Base-by-base conservation (phyloP, 2,329 filamentous ascomycete species). In the Aspergillus pseudoterreus region DNA sequence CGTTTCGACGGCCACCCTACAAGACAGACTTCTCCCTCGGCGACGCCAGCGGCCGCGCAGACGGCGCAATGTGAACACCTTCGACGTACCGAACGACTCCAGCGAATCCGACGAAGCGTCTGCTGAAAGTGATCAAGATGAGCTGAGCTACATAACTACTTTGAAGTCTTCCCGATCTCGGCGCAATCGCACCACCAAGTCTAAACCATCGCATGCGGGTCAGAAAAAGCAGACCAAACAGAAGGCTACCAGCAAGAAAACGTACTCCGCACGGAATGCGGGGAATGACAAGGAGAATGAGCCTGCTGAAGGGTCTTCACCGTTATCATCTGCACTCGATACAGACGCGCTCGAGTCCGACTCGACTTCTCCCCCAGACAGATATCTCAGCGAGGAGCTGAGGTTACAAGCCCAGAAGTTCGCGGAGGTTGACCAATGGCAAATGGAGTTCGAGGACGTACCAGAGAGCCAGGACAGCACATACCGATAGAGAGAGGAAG, bases 371-470 rank as follows among this genome's bases (percentile, higher is more conserved):
- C 53, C 58, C 32, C 51, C 48, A 19, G 30, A 32, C 6, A 58
- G 59, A 33, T 63, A 59, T 46, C 52, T 63, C 41, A 75, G 70
- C 51, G 66, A 69, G 36, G 72, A 75, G 45, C 57, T 75, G 32
- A 61, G 63, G 19, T 51, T 57, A 14, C 68, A 70, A 45, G 64
- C 65, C 24, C 59, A 60, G 53, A 74, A 73, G 39, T 75, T 75
- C 59, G 68, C 67, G 0, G 72, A 74, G 53, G 61, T 75, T 41
- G 72, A 74, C 54, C 56, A 66, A 53, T 75, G 72, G 72, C 45
- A 71, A 51, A 72, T 75, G 65, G 72, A 74, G 24, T 75, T 73
- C 62, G 72, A 75, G 53, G 71, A 75, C 48, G 67, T 74, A 14
- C 58, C 60, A 17, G 63, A 59, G 38, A 61, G 56, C 32, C 57